Evolutionary conservation across 495 filamentous ascomycete genomes (phyloP).

Genomic region (Patellaria atrata): DNA sequence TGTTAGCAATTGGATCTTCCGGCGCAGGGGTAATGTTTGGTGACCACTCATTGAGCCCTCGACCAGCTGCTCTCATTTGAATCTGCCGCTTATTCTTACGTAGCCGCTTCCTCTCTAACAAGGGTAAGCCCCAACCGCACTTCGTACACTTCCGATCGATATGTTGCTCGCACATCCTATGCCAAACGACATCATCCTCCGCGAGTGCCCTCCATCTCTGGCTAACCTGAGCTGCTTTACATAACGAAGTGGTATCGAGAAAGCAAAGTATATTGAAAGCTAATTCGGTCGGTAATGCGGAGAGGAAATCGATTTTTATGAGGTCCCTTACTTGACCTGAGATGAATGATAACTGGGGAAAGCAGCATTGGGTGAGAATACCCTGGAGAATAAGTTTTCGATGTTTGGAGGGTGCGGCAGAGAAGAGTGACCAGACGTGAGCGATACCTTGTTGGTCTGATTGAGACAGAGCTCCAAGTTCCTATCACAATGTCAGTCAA

Average conservation of each 20-base stretch:
- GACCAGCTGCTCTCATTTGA: constrained; percentile 48
- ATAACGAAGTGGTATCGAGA: constrained; percentile 89
- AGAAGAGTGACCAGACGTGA: constrained; percentile 95
- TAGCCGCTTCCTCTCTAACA: constrained; percentile 75
- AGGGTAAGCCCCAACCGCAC: constrained; percentile 87
- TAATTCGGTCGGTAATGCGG: constrained; percentile 75
- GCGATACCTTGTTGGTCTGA: constrained; percentile 85
- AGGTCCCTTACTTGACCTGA: constrained; percentile 77
- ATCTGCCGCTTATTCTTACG: constrained; percentile 79
- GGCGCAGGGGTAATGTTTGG: constrained; percentile 36
- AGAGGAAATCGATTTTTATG: constrained; percentile 89
- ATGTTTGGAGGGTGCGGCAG: constrained; percentile 83
- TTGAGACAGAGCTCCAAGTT: constrained; percentile 66
- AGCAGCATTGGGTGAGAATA: constrained; percentile 90
- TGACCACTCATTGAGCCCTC: constrained; percentile 39
- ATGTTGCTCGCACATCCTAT: constrained; percentile 97
- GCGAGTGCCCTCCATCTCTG: constrained; percentile 73
- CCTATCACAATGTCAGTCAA: constrained; percentile 31
- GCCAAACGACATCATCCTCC: constrained; percentile 96
- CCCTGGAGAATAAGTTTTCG: constrained; percentile 90
- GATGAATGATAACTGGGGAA: constrained; percentile 87
- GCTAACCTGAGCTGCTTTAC: constrained; percentile 93
- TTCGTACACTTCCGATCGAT: constrained; percentile 94
- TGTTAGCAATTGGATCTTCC: constrained; percentile 15
- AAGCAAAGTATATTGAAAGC: constrained; percentile 86